Conservation (phyloP, 345 rosid species). For the Brassica rapa region DNA sequence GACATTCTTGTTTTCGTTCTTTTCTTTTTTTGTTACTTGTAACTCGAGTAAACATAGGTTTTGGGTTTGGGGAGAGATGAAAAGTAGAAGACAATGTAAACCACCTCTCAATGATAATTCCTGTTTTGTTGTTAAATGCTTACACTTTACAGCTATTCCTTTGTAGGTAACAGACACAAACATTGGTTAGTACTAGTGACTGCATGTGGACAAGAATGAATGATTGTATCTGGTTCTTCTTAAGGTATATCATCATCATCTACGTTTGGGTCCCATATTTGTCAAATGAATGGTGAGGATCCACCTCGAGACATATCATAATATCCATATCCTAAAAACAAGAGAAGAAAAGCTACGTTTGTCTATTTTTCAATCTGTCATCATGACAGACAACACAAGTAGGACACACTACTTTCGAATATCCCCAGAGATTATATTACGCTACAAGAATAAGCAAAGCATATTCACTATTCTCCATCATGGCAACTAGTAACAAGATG, state of each 20-base stretch:
- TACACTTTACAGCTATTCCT: not conserved
- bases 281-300: not conserved
- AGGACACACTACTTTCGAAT: not conserved
- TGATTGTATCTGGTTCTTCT: not conserved
- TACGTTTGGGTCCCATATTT: not conserved
- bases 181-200: not conserved
- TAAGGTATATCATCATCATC: not conserved
- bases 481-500: too few species aligned
- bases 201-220: not conserved
- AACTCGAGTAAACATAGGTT: constrained; percentile 32
- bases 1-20: constrained; percentile 5
- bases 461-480: too few species aligned
- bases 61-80: constrained; percentile 33
- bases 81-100: constrained; percentile 31
- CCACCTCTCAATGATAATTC: constrained; percentile 13
- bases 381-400: not conserved
- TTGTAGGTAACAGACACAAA: not conserved
- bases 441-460: too few species aligned
- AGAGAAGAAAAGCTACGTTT: constrained; percentile 15
- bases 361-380: not conserved
- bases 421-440: not conserved
- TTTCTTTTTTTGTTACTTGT: not conserved
- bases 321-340: not conserved
- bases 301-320: not conserved
- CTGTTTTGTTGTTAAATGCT: constrained; percentile 18